A percentile compares a stretch with the other conserved stretches of the same genome.
phyloP scores from a whole-genome alignment of 768 basidiomycete genomes.

The Xerocomellus intermedius region DNA sequence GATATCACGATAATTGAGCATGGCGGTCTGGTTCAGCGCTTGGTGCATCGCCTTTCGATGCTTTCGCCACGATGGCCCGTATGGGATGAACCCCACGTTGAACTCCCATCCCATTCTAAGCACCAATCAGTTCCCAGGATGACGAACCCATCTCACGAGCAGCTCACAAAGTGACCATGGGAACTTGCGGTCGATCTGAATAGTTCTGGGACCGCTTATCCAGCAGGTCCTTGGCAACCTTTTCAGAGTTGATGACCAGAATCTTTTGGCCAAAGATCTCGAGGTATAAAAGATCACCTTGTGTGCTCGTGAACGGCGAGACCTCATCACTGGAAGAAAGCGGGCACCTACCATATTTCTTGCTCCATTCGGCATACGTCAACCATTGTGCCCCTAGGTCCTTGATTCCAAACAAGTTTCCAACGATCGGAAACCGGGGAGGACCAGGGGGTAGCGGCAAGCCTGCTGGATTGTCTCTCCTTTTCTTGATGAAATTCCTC shows the following conservation, averaged over 20 bases:
- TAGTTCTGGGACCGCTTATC: constrained; percentile 30
- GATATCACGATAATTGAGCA: constrained; percentile 30
- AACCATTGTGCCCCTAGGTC: constrained; percentile 38
- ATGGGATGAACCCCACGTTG: constrained; percentile 34
- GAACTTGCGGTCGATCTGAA: constrained; percentile 27
- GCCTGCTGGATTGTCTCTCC: constrained; percentile 15
- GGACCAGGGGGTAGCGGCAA: constrained; percentile 43
- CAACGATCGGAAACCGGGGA: constrained; percentile 40
- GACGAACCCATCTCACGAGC: background rate
- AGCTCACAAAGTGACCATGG: constrained; percentile 22
- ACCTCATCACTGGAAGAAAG: background rate
- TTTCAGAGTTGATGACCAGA: constrained; percentile 24
- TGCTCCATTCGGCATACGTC: constrained; percentile 42
- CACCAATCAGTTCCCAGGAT: background rate
- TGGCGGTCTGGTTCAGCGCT: constrained; percentile 31
- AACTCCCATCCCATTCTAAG: constrained; percentile 40
- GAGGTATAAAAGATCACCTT: constrained; percentile 28
- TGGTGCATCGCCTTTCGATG: constrained; percentile 40
- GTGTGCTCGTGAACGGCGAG: background rate
- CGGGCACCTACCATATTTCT: constrained; percentile 37
- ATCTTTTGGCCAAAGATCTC: constrained; percentile 26
- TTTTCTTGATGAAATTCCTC: constrained; percentile 4
- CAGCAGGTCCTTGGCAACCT: constrained; percentile 26
- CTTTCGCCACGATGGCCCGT: constrained; percentile 38
- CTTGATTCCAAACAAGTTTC: constrained; percentile 43